Percentiles rank a stretch among this genome's conserved stretches.
These are phyloP conservation scores for Hippophae tibetana DNA, from an alignment of 306 rosid genomes.

Conservation along the genomic window DNA sequence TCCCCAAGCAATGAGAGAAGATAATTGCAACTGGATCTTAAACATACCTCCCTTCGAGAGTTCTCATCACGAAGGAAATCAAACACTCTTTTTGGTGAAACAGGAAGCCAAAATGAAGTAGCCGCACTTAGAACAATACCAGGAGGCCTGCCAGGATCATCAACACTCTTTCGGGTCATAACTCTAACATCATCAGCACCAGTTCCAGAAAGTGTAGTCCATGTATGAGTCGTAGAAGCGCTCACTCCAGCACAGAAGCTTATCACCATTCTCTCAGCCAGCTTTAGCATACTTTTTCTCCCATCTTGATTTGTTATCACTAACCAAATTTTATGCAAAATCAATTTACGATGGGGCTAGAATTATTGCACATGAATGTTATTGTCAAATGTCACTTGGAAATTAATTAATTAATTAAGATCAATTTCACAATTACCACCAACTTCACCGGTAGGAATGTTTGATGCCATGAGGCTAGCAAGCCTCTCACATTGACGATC, in stretches of 20 bases:
- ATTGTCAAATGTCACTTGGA: not conserved
- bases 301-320: conserved; percentile 93
- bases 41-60: conserved; percentile 74
- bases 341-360: too few species aligned
- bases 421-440: conserved; percentile 43
- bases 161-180: conserved; percentile 88
- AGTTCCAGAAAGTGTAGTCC: conserved; percentile 86
- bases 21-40: not conserved
- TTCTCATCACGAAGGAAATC: conserved; percentile 87
- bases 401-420: not conserved
- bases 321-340: not conserved
- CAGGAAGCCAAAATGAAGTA: conserved; percentile 95
- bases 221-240: conserved; percentile 87
- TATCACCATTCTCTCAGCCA: conserved; percentile 94
- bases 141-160: conserved; percentile 92
- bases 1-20: too few species aligned
- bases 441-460: conserved; percentile 66
- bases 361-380: too few species aligned
- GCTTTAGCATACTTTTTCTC: conserved; percentile 87
- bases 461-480: conserved; percentile 87
- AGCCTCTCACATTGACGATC: conserved; percentile 92
- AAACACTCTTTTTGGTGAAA: conserved; percentile 70
- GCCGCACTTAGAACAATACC: conserved; percentile 96
- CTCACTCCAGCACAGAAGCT: conserved; percentile 97
- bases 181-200: conserved; percentile 95